phyloP scores from a whole-genome alignment of 495 filamentous ascomycete species.

The Margaritispora aquatica region DNA sequence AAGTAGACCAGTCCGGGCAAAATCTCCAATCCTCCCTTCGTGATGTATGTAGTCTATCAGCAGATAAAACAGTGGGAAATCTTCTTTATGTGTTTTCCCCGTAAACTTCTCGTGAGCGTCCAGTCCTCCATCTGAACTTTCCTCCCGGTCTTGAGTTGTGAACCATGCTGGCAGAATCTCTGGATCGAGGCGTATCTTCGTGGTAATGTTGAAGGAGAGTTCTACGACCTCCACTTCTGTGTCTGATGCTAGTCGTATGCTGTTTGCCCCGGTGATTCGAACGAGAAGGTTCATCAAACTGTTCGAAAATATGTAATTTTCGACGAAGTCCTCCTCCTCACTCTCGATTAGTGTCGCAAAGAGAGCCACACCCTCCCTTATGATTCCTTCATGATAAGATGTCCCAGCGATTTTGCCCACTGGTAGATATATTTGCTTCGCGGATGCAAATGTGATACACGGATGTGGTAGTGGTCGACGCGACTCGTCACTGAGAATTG shows the following conservation, averaged over 20 bases:
- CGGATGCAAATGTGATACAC: slow-evolving; percentile 77
- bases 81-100: slow-evolving; percentile 80
- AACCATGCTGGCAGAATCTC: slow-evolving; percentile 88
- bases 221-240: slow-evolving; percentile 83
- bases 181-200: slow-evolving; percentile 87
- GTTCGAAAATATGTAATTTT: slow-evolving; percentile 74
- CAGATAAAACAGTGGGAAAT: slow-evolving; percentile 93
- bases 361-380: slow-evolving; percentile 73
- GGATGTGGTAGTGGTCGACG: slow-evolving; percentile 81
- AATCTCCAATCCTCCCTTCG: slow-evolving; percentile 88
- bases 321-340: slow-evolving; percentile 89
- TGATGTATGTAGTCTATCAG: slow-evolving; percentile 94
- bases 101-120: slow-evolving; percentile 59
- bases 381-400: slow-evolving; percentile 70
- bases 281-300: slow-evolving; percentile 77
- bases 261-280: slow-evolving; percentile 54
- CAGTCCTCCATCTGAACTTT: slow-evolving; percentile 28
- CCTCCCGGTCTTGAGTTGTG: slow-evolving; percentile 35
- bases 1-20: slow-evolving; percentile 90
- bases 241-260: slow-evolving; percentile 55
- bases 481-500: slow-evolving; percentile 80
- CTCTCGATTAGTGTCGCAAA: slow-evolving; percentile 90
- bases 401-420: slow-evolving; percentile 79
- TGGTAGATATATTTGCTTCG: slow-evolving; percentile 78
- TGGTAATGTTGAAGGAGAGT: slow-evolving; percentile 85